Conservation (phyloP, 2,329 filamentous ascomycete genomes). For the Phialophora chinensis region DNA sequence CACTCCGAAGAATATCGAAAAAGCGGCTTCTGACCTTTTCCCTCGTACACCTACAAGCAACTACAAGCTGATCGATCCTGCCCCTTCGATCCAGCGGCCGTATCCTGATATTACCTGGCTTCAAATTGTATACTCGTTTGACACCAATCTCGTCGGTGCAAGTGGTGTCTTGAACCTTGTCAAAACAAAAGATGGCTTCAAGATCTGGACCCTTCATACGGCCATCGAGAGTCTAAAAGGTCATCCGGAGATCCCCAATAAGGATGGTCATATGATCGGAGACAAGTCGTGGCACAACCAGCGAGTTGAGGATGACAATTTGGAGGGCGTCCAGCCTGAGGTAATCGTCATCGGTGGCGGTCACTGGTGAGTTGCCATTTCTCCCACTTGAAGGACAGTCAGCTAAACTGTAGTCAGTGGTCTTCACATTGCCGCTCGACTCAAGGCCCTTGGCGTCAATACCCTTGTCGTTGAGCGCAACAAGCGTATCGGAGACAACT, state of each 20-base stretch:
- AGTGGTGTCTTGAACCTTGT: conserved; percentile 21
- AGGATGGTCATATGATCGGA: conserved; percentile 19
- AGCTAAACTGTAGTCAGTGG: conserved; percentile 47
- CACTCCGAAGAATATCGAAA: conserved; percentile 19
- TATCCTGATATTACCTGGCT: conserved; percentile 44
- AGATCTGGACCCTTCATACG: conserved; percentile 21
- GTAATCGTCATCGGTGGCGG: conserved; percentile 66
- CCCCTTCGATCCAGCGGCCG: conserved; percentile 22
- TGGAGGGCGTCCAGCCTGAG: conserved; percentile 59
- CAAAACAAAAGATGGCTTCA: conserved; percentile 18
- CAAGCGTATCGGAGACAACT: conserved; percentile 65
- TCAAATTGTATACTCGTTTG: conserved; percentile 20
- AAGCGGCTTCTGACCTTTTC: conserved; percentile 19
- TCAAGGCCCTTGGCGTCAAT: conserved; percentile 63
- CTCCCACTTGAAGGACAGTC: not conserved
- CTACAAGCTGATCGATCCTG: conserved; percentile 22
- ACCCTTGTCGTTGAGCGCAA: conserved; percentile 64
- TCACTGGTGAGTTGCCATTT: conserved; percentile 22
- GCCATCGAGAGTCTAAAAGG: conserved; percentile 17
- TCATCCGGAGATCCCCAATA: conserved; percentile 17
- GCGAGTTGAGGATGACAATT: conserved; percentile 45
- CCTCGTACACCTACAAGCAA: conserved; percentile 20
- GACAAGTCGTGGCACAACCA: conserved; percentile 22
- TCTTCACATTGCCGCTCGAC: conserved; percentile 61
- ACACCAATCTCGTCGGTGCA: conserved; percentile 18